These are phyloP conservation scores for Solanum clarkiae DNA, from an alignment of 257 asterid genomes.

Conservation along the genomic window DNA sequence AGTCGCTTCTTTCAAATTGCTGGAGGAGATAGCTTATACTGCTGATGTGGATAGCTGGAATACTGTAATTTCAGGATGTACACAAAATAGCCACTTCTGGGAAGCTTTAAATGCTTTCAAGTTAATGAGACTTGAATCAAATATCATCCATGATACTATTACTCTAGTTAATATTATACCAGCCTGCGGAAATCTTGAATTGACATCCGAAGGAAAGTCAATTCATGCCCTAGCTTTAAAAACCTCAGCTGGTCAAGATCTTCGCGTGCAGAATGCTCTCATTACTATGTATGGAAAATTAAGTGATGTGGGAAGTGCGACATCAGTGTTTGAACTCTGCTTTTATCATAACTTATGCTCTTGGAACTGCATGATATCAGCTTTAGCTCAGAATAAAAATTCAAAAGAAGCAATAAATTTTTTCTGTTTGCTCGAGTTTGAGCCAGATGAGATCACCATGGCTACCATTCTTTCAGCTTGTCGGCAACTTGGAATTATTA, in stretches of 20 bases:
- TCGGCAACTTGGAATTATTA: conserved; percentile 38
- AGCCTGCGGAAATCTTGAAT: conserved; percentile 51
- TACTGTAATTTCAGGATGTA: conserved; percentile 52
- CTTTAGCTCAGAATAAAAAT: conserved; percentile 48
- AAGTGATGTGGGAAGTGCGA: conserved; percentile 45
- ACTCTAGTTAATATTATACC: conserved; percentile 38
- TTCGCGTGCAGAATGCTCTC: conserved; percentile 44
- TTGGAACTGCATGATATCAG: conserved; percentile 59
- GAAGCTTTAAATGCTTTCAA: conserved; percentile 42
- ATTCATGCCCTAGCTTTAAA: conserved; percentile 42
- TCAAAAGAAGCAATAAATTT: conserved; percentile 40
- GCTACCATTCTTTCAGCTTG: conserved; percentile 56
- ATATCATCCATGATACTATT: conserved; percentile 16
- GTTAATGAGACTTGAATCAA: conserved; percentile 39
- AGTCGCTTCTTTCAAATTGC: conserved; percentile 33
- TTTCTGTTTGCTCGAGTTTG: conserved; percentile 38
- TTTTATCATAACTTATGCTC: conserved; percentile 41
- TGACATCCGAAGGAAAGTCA: conserved; percentile 24
- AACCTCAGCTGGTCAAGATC: conserved; percentile 20
- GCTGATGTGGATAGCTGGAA: conserved; percentile 51
- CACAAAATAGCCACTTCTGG: conserved; percentile 26
- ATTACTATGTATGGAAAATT: conserved; percentile 63
- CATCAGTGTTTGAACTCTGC: conserved; percentile 29
- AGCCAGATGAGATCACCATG: conserved; percentile 53
- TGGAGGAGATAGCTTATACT: conserved; percentile 7